Conservation (phyloP, 169 alveolate species). For the Plasmodium gallinaceum region DNA sequence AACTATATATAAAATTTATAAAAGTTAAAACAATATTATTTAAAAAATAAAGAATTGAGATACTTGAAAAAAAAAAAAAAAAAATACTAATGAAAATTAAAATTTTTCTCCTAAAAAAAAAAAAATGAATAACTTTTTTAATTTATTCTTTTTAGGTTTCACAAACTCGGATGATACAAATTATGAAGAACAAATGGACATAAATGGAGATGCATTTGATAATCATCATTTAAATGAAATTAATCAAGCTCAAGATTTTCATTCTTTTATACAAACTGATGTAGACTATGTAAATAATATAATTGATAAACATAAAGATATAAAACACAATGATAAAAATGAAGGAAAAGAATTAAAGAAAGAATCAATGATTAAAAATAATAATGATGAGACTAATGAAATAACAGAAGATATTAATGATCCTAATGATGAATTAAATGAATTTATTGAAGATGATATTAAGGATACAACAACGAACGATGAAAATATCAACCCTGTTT, state of each 20-base stretch:
- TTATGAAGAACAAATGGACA: not conserved
- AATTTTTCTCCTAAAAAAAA: not conserved
- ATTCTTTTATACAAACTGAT: conserved; percentile 51
- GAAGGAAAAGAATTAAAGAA: conserved; percentile 9
- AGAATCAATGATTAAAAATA: not conserved
- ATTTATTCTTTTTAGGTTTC: not conserved
- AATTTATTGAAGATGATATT: conserved; percentile 8
- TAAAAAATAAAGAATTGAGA: too few relatives aligned
- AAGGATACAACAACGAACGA: not conserved
- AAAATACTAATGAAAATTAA: not conserved
- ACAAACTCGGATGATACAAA: not conserved
- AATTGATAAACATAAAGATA: conserved; percentile 25
- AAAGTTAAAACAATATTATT: too few relatives aligned
- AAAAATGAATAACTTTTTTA: not conserved
- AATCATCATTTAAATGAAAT: conserved; percentile 38
- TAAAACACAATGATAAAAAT: conserved; percentile 38
- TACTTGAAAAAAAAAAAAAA: too few relatives aligned
- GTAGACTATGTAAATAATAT: conserved; percentile 18
- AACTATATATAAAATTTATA: too few relatives aligned
- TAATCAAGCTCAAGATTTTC: not conserved
- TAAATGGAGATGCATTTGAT: conserved; percentile 31
- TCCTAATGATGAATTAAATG: conserved; percentile 23
- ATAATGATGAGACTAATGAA: not conserved
- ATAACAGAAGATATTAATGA: not conserved
- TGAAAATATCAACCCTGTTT: not conserved